Evolutionary conservation across 2,329 filamentous ascomycete genomes (phyloP).

Genomic region (Ophiostoma perfectum): DNA sequence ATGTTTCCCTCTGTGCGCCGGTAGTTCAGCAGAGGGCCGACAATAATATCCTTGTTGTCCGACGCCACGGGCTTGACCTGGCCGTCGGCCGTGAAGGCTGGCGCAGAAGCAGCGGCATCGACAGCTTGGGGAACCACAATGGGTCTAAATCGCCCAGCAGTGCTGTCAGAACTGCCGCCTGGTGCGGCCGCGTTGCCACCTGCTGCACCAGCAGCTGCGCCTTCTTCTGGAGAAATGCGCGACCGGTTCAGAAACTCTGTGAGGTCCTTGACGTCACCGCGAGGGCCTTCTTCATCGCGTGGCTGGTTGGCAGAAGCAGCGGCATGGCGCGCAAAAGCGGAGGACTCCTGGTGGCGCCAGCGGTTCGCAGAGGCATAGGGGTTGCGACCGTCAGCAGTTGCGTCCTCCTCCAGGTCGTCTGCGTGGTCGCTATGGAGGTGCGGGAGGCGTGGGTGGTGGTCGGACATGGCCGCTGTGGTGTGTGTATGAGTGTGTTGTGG

Average conservation of each 20-base stretch:
- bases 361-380: conserved; percentile 52
- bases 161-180: not conserved
- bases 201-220: not conserved
- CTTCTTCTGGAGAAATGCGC: conserved; percentile 36
- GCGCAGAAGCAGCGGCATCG: conserved; percentile 1
- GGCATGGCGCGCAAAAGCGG: conserved; percentile 48
- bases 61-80: conserved; percentile 19
- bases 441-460: conserved; percentile 16
- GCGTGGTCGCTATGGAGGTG: conserved; percentile 11
- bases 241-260: conserved; percentile 52
- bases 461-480: conserved; percentile 21
- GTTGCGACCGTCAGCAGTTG: conserved; percentile 39
- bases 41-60: conserved; percentile 57
- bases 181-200: not conserved
- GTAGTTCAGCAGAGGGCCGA: conserved; percentile 73
- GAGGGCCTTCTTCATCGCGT: conserved; percentile 39
- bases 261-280: conserved; percentile 45
- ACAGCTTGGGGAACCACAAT: conserved; percentile 21
- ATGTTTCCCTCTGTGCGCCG: conserved; percentile 60
- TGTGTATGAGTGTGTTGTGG: not conserved
- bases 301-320: conserved; percentile 31
- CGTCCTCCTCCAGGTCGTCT: conserved; percentile 29
- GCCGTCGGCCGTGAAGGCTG: conserved; percentile 4
- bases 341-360: conserved; percentile 62
- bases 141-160: conserved; percentile 19